These are phyloP conservation scores for Entelexis paramagnoliae DNA, from an alignment of 1,139 yeast species.

Conservation along the genomic window DNA sequence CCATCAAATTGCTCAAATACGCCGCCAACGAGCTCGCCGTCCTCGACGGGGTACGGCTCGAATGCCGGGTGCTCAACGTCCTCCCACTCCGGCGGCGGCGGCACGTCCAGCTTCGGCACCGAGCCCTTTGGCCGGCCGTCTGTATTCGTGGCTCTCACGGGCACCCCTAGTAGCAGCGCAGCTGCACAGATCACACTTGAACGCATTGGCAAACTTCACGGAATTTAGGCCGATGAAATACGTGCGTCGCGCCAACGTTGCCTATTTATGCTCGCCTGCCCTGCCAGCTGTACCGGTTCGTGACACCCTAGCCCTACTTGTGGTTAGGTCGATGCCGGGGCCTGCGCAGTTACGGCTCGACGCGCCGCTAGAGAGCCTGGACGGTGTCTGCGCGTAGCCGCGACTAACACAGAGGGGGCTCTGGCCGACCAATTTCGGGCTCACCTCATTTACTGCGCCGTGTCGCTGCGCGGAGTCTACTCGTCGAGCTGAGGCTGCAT, in stretches of 20 bases:
- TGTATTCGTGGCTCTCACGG: constrained; percentile 26
- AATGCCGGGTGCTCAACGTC: constrained; percentile 28
- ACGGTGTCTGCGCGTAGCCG: too few relatives aligned
- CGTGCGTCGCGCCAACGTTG: background rate
- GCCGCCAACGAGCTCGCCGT: constrained; percentile 27
- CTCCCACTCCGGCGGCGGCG: constrained; percentile 18
- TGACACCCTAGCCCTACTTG: constrained; percentile 5
- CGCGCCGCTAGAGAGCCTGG: too few relatives aligned
- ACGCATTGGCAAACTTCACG: background rate
- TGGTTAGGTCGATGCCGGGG: background rate
- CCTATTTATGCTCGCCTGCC: constrained; percentile 2
- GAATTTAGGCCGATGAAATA: background rate
- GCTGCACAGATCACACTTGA: constrained; percentile 4
- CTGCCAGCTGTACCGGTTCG: constrained; percentile 3
- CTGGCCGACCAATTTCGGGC: too few relatives aligned
- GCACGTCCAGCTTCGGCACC: constrained; percentile 18
- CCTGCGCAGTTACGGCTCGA: too few relatives aligned
- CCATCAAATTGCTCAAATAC: constrained; percentile 62
- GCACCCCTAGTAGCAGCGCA: constrained; percentile 14
- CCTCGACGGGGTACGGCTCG: constrained; percentile 22
- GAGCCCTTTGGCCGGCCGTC: constrained; percentile 13
- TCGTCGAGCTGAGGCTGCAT: background rate
- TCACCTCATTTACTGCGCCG: too few relatives aligned
- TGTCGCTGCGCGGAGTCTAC: too few relatives aligned
- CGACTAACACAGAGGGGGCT: too few relatives aligned